phyloP scores from a whole-genome alignment of 768 basidiomycete genomes.

The Pleurotus giganteus region DNA sequence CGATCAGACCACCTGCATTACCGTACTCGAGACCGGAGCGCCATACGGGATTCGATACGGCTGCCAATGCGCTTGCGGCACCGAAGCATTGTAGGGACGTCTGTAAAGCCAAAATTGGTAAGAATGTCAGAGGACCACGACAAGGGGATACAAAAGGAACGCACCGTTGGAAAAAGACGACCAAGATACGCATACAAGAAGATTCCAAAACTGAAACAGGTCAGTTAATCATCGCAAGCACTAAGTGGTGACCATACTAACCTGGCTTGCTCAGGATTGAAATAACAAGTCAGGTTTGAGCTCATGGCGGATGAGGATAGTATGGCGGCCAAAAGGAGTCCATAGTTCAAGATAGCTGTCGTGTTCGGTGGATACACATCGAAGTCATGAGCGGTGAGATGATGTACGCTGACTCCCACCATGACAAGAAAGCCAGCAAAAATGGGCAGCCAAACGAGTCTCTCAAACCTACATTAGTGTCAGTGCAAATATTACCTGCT shows the following conservation, averaged over 20 bases:
- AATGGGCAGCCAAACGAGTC: slow-evolving; percentile 54
- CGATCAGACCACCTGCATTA: slow-evolving; percentile 64
- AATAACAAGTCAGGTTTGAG: slow-evolving; percentile 60
- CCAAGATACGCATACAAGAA: slow-evolving; percentile 66
- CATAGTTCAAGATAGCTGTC: slow-evolving; percentile 45
- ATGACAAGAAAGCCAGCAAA: slow-evolving; percentile 51
- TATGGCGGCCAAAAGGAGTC: slow-evolving; percentile 53
- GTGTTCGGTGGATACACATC: slow-evolving; percentile 38
- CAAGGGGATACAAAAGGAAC: slow-evolving; percentile 20
- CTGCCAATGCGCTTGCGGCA: neutral
- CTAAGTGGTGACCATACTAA: slow-evolving; percentile 17
- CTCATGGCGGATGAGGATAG: slow-evolving; percentile 42
- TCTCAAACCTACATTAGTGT: slow-evolving; percentile 44
- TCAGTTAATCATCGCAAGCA: neutral
- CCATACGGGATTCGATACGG: neutral
- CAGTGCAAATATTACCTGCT: neutral
- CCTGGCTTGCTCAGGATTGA: slow-evolving; percentile 40
- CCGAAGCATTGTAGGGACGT: neutral
- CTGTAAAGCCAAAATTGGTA: neutral
- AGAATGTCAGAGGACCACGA: neutral
- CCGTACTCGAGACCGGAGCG: neutral
- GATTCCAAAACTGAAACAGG: slow-evolving; percentile 42
- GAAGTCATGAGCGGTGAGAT: slow-evolving; percentile 35
- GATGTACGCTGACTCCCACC: slow-evolving; percentile 48
- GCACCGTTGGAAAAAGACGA: slow-evolving; percentile 61